These are phyloP conservation scores for Capronia coronata DNA, from an alignment of 2,329 filamentous ascomycete species.

Conservation along the genomic window DNA sequence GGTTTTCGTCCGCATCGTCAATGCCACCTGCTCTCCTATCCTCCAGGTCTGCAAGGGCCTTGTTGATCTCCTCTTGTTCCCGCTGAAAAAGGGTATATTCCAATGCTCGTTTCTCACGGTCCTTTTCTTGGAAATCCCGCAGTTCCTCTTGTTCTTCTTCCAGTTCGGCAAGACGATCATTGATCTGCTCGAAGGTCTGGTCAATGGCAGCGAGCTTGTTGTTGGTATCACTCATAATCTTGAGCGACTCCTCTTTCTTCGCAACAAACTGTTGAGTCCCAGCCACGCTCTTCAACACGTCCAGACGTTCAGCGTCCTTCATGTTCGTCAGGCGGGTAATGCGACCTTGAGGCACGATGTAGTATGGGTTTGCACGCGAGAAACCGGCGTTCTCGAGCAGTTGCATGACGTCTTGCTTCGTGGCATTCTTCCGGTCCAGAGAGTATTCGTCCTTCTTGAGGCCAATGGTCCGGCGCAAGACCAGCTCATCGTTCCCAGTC, in stretches of 20 bases:
- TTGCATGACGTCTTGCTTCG: slow-evolving; percentile 89
- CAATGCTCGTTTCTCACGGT: slow-evolving; percentile 81
- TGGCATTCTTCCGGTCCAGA: slow-evolving; percentile 91
- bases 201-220: slow-evolving; percentile 94
- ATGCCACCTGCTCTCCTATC: slow-evolving; percentile 72
- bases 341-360: slow-evolving; percentile 95
- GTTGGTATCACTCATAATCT: slow-evolving; percentile 95
- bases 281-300: slow-evolving; percentile 92
- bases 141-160: slow-evolving; percentile 98
- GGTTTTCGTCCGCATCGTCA: slow-evolving; percentile 75
- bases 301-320: slow-evolving; percentile 89
- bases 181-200: slow-evolving; percentile 83
- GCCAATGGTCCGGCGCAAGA: slow-evolving; percentile 87
- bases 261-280: slow-evolving; percentile 96
- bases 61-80: slow-evolving; percentile 72
- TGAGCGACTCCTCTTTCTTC: slow-evolving; percentile 80
- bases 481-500: slow-evolving; percentile 82
- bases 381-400: slow-evolving; percentile 93
- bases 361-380: slow-evolving; percentile 95
- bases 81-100: slow-evolving; percentile 92
- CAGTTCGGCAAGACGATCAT: slow-evolving; percentile 77
- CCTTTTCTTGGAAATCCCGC: slow-evolving; percentile 87
- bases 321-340: slow-evolving; percentile 96
- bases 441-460: slow-evolving; percentile 99
- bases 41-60: slow-evolving; percentile 75